A percentile compares a stretch with the other conserved stretches of the same genome.
Evolutionary conservation across 2,329 filamentous ascomycete species (phyloP).

Genomic region (Xylogone sp.): DNA sequence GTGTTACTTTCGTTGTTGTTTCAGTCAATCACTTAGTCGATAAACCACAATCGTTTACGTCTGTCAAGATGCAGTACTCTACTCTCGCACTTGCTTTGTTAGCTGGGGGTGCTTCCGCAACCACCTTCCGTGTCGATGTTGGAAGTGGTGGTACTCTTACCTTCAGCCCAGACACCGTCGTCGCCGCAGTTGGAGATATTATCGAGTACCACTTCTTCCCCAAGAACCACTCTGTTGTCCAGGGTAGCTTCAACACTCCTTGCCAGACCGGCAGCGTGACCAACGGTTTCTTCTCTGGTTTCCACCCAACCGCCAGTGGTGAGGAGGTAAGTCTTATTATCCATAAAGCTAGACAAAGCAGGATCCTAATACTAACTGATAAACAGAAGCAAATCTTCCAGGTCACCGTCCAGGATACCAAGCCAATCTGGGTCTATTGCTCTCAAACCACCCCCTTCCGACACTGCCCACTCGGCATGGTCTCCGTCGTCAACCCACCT

Average conservation of each 20-base stretch:
- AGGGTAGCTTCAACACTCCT: background rate
- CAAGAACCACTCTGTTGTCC: conserved; percentile 26
- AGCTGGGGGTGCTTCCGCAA: conserved; percentile 4
- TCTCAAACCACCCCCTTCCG: conserved; percentile 11
- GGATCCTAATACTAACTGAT: conserved; percentile 11
- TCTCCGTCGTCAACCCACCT: conserved; percentile 38
- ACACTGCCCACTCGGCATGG: conserved; percentile 45
- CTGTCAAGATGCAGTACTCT: background rate
- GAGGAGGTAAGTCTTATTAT: background rate
- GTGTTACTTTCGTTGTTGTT: too few species aligned
- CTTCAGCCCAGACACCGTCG: conserved; percentile 48
- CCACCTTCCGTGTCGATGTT: conserved; percentile 6
- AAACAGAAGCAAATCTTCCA: conserved; percentile 29
- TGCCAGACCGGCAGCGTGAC: background rate
- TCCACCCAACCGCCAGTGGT: background rate
- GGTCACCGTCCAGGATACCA: conserved; percentile 36
- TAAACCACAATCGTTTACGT: background rate
- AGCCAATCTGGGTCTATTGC: conserved; percentile 39
- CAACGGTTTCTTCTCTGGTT: background rate
- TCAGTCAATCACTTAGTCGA: background rate
- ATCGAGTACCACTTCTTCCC: conserved; percentile 54
- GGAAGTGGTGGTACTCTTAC: conserved; percentile 28
- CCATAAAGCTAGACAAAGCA: background rate
- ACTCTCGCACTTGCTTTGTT: background rate
- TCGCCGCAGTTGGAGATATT: conserved; percentile 44